Evolutionary conservation across 345 rosid genomes (phyloP).

Genomic region (Erucastrum elatum): DNA sequence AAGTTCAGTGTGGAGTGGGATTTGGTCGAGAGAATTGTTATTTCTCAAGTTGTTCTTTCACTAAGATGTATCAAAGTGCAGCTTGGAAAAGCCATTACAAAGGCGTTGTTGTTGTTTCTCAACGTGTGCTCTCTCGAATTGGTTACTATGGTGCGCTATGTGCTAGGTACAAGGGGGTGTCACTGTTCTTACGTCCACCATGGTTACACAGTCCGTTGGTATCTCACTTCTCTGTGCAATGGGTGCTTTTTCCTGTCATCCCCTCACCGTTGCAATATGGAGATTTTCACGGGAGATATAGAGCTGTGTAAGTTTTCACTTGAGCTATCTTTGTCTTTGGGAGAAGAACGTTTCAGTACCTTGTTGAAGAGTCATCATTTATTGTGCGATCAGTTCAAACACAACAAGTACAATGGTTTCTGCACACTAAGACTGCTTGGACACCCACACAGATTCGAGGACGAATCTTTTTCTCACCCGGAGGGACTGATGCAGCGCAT

Average conservation of each 20-base stretch:
- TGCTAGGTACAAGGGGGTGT: background rate
- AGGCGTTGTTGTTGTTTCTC: background rate
- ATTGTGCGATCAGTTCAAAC: too few species aligned
- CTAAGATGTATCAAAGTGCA: background rate
- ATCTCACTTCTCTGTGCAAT: background rate
- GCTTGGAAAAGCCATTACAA: background rate
- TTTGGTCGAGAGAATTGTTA: background rate
- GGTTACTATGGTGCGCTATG: background rate
- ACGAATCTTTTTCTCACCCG: background rate
- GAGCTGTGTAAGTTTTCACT: background rate
- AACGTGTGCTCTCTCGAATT: background rate
- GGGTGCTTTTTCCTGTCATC: background rate
- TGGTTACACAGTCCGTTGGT: background rate
- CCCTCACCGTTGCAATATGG: background rate
- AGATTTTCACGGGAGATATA: background rate
- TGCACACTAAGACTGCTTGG: background rate
- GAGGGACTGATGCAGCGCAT: too few species aligned
- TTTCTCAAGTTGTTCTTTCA: background rate
- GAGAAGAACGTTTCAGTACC: too few species aligned
- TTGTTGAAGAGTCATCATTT: too few species aligned
- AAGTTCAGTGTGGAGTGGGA: background rate
- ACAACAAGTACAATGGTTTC: too few species aligned
- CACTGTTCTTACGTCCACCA: background rate
- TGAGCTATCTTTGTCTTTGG: background rate
- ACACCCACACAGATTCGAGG: background rate